Conservation (phyloP, 495 filamentous ascomycete species). For the Beverwykella pulmonaria region DNA sequence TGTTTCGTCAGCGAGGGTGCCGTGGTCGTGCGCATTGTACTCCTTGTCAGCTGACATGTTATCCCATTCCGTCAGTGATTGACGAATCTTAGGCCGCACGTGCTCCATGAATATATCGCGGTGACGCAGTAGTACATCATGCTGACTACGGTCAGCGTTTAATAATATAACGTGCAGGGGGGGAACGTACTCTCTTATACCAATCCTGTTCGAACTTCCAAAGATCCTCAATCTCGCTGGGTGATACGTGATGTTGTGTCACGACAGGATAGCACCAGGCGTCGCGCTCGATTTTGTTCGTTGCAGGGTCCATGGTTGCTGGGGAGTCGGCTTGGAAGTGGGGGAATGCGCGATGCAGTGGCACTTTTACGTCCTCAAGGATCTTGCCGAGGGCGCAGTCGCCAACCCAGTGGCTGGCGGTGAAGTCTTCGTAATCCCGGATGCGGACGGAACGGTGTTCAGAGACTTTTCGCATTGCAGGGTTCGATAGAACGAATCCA, state of each 20-base stretch:
- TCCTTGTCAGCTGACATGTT: slow-evolving; percentile 28
- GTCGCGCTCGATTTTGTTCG: slow-evolving; percentile 25
- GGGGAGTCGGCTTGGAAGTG: slow-evolving; percentile 36
- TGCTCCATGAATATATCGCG: slow-evolving; percentile 32
- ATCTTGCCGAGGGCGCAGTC: slow-evolving; percentile 35
- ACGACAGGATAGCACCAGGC: slow-evolving; percentile 34
- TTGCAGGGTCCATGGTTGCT: slow-evolving; percentile 24
- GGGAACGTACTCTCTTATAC: slow-evolving; percentile 28
- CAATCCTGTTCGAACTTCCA: slow-evolving; percentile 35
- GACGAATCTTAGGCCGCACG: slow-evolving; percentile 18
- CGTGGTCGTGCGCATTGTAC: slow-evolving; percentile 25
- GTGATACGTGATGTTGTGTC: slow-evolving; percentile 35
- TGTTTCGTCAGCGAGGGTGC: background rate
- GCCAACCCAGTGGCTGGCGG: slow-evolving; percentile 30
- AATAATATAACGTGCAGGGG: background rate
- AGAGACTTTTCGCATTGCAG: slow-evolving; percentile 29
- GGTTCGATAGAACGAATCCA: slow-evolving; percentile 35
- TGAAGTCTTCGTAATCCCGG: slow-evolving; percentile 35
- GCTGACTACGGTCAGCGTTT: slow-evolving; percentile 23
- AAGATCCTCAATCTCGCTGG: slow-evolving; percentile 26
- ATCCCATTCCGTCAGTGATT: slow-evolving; percentile 20
- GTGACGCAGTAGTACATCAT: slow-evolving; percentile 30
- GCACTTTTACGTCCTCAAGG: slow-evolving; percentile 32
- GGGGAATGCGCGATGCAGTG: slow-evolving; percentile 28
- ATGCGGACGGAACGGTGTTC: slow-evolving; percentile 29